Evolutionary conservation across 148 eudicot genomes (phyloP), one percentile per base, ranked within the genome.

Genomic region (Nepenthes gracilis): DNA sequence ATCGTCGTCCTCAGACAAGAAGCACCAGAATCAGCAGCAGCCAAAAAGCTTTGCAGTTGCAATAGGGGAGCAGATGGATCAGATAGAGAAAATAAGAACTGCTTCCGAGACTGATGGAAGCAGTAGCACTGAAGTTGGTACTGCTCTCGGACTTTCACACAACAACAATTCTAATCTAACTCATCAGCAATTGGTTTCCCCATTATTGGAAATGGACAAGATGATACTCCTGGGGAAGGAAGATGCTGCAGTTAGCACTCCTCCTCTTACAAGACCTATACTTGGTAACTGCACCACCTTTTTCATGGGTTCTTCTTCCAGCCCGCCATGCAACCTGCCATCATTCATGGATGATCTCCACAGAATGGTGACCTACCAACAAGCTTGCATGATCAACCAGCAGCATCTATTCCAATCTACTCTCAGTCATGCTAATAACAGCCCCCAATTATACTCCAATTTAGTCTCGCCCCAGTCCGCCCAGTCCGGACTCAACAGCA

Each of bases 121-220:
- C 43, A 83, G 85, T 14, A 80, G 81, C 71, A 80, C 80, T 0
- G 87, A 83, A 2, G 77, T 81, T 37, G 88, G 92, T 12, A 78
- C 80, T 5, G 81, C 81, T 11, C 76, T 78, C 4, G 84, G 86
- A 0, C 70, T 86, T n/a, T 79, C 85, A 4, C 70, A 70, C 32
- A 66, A 49, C 37, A 77, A 66, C 55, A 72, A 64, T 51, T 43
- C 3, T 11, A 49, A 49, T 70, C 71, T 2, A 71, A 66, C 71
- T 67, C 63, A 9, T 49, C 65, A 49, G 11, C 53, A 11, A 49
- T 64, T 9, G 36, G 63, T 55, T 34, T 23, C 23, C 23, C 15
- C 62, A 62, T 55, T 6, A 23, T 54, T 23, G 63, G 37, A 50
- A 12, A 49, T 49, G 12, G 15, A 49, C 3, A 49, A 49, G 13